phyloP scores from a whole-genome alignment of 352 stramenopile species.

The Pythium utonaiense region DNA sequence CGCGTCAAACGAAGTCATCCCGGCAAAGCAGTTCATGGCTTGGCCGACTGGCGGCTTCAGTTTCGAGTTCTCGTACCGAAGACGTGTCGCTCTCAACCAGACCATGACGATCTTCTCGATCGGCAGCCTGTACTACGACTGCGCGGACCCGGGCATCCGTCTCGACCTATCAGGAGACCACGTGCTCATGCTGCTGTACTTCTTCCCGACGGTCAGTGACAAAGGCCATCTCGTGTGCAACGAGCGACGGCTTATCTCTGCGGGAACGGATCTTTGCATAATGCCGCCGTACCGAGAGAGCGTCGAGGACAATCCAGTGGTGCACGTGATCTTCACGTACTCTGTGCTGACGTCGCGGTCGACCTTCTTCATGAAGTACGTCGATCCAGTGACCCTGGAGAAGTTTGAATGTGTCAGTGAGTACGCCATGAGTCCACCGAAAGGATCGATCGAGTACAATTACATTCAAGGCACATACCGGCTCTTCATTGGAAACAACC shows the following conservation, averaged over 20 bases:
- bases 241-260: constrained; percentile 46
- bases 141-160: constrained; percentile 61
- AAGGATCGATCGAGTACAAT: constrained; percentile 27
- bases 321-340: constrained; percentile 58
- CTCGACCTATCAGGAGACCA: constrained; percentile 58
- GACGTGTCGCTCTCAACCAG: constrained; percentile 28
- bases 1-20: constrained; percentile 43
- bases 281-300: constrained; percentile 25
- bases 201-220: constrained; percentile 39
- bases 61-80: constrained; percentile 67
- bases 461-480: constrained; percentile 52
- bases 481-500: constrained; percentile 66
- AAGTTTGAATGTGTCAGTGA: constrained; percentile 36
- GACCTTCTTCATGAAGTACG: constrained; percentile 59
- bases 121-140: constrained; percentile 54
- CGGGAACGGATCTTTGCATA: constrained; percentile 21
- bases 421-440: constrained; percentile 25
- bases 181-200: constrained; percentile 61
- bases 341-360: constrained; percentile 26
- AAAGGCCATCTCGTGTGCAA: constrained; percentile 37
- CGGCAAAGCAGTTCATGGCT: constrained; percentile 49
- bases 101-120: constrained; percentile 78
- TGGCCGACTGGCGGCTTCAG: constrained; percentile 30
- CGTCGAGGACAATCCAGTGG: constrained; percentile 42
- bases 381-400: constrained; percentile 40